Evolutionary conservation across 495 filamentous ascomycete species (phyloP), one percentile per base, ranked within the genome.

Genomic region (Pseudevernia furfuracea): DNA sequence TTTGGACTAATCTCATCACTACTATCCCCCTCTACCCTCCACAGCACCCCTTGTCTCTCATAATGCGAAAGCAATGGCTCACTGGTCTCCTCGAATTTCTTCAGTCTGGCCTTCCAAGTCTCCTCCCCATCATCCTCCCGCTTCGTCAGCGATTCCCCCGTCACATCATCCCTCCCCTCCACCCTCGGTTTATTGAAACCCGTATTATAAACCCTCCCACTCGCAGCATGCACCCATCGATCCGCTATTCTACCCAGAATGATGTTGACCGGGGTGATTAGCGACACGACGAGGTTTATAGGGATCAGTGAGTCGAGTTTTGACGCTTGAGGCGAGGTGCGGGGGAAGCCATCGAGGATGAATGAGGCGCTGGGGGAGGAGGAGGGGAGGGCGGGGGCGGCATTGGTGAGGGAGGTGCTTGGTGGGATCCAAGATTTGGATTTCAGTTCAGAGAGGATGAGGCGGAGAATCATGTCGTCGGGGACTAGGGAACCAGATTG

Each of bases 331-430:
- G 77, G 63, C 3, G 88, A 86, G 23, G 91, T 98, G 65, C 94
- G 89, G 7, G 94, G 94, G 75, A 97, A 98, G 28, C 94, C 94
- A 73, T 98, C 94, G 57, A 98, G 87, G 66, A 98, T 85, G 74
- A 97, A 98, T 21, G 90, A 96, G 28, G 92, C 89, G 17, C 83
- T 77, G 1, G 94, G 86, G 64, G 85, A 82, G 55, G 94, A 81
- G 55, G 85, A 86, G 57, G 84, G 72, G 39, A 74, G 77, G 21
- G 77, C 64, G 25, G 73, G 74, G 21, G 61, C 60, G 63, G 66
- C 60, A 71, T 69, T 56, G 37, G 67, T 71, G 69, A 73, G 74
- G 66, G 63, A 80, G 64, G 71, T 73, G 58, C 70, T 74, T 61
- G 71, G 67, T 37, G 76, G 80, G 49, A 97, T 79, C 92, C 92